Base-by-base conservation (phyloP, 495 filamentous ascomycete genomes). In the Aspergillus leporis region DNA sequence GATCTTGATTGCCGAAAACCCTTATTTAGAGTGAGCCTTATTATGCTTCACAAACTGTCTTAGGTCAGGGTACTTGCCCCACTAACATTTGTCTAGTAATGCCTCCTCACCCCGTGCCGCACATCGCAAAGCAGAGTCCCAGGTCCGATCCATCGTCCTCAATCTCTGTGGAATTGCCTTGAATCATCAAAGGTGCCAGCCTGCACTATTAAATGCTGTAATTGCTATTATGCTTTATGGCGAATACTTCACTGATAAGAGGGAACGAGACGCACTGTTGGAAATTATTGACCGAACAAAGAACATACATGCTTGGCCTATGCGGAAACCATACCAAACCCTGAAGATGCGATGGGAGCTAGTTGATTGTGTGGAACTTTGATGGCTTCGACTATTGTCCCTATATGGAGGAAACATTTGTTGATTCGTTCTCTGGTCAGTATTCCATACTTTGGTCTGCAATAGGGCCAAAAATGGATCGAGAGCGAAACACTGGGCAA, bases 131-230 rank as follows among this genome's bases (percentile, higher is more conserved):
- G 53, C 61, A 0, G 69, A 71, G 46, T 53, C 66, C 3, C 64
- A 61, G 41, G 66, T 71, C 4, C 64, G 66, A n/a, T 60, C 61
- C 0, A 66, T 65, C 5, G 69, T 71, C 1, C 56, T 71, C 0
- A 56, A 61, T 8, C 51, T 67, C 13, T 71, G 66, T 43, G 69
- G 69, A 16, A 69, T 71, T 18, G 64, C 60, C 0, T 12, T 69
- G 12, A 32, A 51, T 13, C 62, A 67, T 48, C 46, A 47, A 10
- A 48, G 53, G 23, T 51, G 58, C 16, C 61, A 62, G 23, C 66
- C 69, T 45, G 64, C 64, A 3, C 18, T 71, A 16, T 61, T 71
- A 22, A 69, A 69, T 61, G 69, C 66, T 1, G 64, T 71, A 0
- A 66, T 71, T 59, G 57, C 64, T 0, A 65, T 66, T 14, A 66